Evolutionary conservation across 2,329 filamentous ascomycete genomes (phyloP).

Genomic region (Claviceps sorghi): DNA sequence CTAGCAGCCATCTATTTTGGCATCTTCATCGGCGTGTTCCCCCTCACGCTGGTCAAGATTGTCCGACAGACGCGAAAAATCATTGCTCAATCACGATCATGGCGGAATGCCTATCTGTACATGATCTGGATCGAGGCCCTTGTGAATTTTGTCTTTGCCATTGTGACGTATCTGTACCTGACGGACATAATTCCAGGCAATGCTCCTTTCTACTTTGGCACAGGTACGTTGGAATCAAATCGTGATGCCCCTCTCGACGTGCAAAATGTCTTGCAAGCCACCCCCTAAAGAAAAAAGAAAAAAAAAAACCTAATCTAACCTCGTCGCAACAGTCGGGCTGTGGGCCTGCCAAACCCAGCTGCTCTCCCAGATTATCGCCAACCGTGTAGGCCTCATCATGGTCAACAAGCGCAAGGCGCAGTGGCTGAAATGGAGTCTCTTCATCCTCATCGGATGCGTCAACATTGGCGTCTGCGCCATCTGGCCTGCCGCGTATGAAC

Average conservation of each 20-base stretch:
- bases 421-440: constrained; percentile 22
- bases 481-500: constrained; percentile 23
- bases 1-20: constrained; percentile 13
- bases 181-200: constrained; percentile 8
- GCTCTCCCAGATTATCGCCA: constrained; percentile 30
- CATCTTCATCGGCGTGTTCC: constrained; percentile 14
- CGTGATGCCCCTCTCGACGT: too few species aligned
- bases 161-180: constrained; percentile 14
- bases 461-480: constrained; percentile 26
- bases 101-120: constrained; percentile 12
- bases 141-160: constrained; percentile 14
- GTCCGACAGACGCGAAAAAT: constrained; percentile 11
- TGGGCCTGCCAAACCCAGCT: constrained; percentile 22
- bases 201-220: constrained; percentile 4
- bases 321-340: constrained; percentile 1
- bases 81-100: constrained; percentile 6
- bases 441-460: constrained; percentile 19
- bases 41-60: constrained; percentile 13
- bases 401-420: constrained; percentile 19
- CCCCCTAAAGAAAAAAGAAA: too few species aligned
- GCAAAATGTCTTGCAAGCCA: too few species aligned
- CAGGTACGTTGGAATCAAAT: constrained; percentile 2
- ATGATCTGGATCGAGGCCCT: constrained; percentile 15
- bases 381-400: constrained; percentile 27
- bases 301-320: not conserved